Percentiles rank a stretch among this genome's conserved stretches.
These are phyloP conservation scores for Rhizodiscina lignyota DNA, from an alignment of 495 filamentous ascomycete species.

Conservation along the genomic window DNA sequence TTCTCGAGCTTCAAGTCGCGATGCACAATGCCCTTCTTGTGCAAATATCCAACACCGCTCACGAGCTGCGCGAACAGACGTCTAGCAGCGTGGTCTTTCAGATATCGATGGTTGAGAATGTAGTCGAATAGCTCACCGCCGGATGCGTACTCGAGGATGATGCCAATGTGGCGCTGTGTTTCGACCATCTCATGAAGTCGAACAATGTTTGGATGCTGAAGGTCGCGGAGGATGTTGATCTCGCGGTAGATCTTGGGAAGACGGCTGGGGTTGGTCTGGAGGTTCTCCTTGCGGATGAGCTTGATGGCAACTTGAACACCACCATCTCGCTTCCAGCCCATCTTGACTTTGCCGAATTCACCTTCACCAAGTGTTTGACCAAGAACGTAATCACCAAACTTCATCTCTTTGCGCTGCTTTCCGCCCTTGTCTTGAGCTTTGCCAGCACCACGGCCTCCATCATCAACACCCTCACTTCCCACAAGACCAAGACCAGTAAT, in stretches of 20 bases:
- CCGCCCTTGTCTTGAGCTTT: no score
- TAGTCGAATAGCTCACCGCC: slow-evolving; percentile 97
- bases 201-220: slow-evolving; percentile 92
- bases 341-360: slow-evolving; percentile 96
- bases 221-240: slow-evolving; percentile 72
- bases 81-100: slow-evolving; percentile 83
- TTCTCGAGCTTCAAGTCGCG: slow-evolving; percentile 97
- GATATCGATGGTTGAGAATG: slow-evolving; percentile 87
- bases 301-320: slow-evolving; percentile 95
- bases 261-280: slow-evolving; percentile 72
- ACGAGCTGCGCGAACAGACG: slow-evolving; percentile 90
- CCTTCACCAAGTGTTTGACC: slow-evolving; percentile 96
- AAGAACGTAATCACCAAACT: slow-evolving; percentile 87
- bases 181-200: slow-evolving; percentile 96
- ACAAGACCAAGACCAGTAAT: slow-evolving; percentile 38
- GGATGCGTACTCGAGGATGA: slow-evolving; percentile 95
- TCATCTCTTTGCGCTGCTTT: slow-evolving; percentile 70
- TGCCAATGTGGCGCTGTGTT: slow-evolving; percentile 89
- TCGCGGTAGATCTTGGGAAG: slow-evolving; percentile 96
- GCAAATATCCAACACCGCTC: slow-evolving; percentile 92
- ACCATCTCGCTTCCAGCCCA: slow-evolving; percentile 96
- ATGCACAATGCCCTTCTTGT: slow-evolving; percentile 98
- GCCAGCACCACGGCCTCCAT: slow-evolving; percentile 40
- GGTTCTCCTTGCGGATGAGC: slow-evolving; percentile 77
- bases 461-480: slow-evolving; percentile 38